Percentiles rank a stretch among this genome's conserved stretches.
phyloP scores from a whole-genome alignment of 2,329 filamentous ascomycete genomes.

The Pseudogymnoascus sp. region DNA sequence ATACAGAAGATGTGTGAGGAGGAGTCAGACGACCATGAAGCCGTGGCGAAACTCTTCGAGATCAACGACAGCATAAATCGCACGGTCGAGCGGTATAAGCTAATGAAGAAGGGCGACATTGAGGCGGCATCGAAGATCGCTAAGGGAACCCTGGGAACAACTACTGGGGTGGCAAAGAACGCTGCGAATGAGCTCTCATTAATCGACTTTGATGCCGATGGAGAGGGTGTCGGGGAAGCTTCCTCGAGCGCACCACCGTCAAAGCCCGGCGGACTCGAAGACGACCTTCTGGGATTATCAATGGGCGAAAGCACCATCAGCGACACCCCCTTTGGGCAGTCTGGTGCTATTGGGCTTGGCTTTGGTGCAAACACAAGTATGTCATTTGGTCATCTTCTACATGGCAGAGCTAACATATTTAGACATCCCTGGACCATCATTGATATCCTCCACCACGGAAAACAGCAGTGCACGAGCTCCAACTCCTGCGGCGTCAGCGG shows the following conservation, averaged over 20 bases:
- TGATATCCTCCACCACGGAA: conserved; percentile 57
- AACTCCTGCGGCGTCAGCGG: conserved; percentile 32
- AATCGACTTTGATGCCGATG: conserved; percentile 75
- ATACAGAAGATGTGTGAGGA: conserved; percentile 99
- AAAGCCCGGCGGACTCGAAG: conserved; percentile 64
- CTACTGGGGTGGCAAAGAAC: conserved; percentile 56
- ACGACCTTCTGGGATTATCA: conserved; percentile 83
- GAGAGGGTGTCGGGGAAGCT: conserved; percentile 48
- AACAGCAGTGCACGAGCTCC: conserved; percentile 48
- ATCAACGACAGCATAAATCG: conserved; percentile 99
- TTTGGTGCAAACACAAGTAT: conserved; percentile 62
- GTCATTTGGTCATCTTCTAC: conserved; percentile 23
- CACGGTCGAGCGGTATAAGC: conserved; percentile 88
- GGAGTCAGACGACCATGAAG: conserved; percentile 93
- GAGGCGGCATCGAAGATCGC: conserved; percentile 77
- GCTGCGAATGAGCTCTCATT: conserved; percentile 74
- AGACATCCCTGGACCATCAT: conserved; percentile 56
- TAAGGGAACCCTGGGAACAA: conserved; percentile 66
- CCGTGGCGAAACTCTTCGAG: conserved; percentile 87
- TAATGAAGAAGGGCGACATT: conserved; percentile 91
- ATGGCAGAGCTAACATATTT: conserved; percentile 21
- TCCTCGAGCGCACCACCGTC: conserved; percentile 34
- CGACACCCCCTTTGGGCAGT: conserved; percentile 50
- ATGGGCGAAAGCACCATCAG: conserved; percentile 45
- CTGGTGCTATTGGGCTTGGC: conserved; percentile 77